Conservation (phyloP, 2,329 filamentous ascomycete genomes). For the Trichoderma cornu-damae region DNA sequence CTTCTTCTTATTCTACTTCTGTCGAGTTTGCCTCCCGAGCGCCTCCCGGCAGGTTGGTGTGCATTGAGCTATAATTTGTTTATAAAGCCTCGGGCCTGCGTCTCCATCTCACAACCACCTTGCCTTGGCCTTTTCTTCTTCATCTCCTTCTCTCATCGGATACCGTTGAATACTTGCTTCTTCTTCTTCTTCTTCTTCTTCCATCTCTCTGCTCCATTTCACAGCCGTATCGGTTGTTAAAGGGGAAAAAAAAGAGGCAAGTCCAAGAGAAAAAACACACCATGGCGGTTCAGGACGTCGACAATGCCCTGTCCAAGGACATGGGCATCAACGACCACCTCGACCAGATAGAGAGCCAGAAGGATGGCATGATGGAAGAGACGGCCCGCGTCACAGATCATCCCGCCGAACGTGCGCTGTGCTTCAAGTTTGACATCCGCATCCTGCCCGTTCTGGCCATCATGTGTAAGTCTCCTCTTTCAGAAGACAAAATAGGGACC, state of each 20-base stretch:
- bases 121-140: neutral
- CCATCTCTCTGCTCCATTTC: neutral
- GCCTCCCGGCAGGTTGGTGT: slow-evolving; percentile 6
- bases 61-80: slow-evolving; percentile 1
- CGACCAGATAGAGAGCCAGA: slow-evolving; percentile 19
- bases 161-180: no score
- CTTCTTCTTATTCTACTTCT: neutral
- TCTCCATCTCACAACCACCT: neutral
- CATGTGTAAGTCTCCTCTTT: slow-evolving; percentile 48
- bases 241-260: neutral
- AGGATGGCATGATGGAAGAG: slow-evolving; percentile 20
- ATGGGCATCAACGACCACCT: slow-evolving; percentile 13
- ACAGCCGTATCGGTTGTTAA: neutral
- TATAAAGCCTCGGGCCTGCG: slow-evolving; percentile 10
- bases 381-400: slow-evolving; percentile 33
- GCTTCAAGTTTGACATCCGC: slow-evolving; percentile 51
- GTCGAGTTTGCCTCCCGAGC: neutral
- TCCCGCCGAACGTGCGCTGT: slow-evolving; percentile 46
- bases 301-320: slow-evolving; percentile 12
- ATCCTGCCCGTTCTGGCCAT: slow-evolving; percentile 49
- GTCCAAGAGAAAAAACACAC: neutral
- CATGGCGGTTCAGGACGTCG: slow-evolving; percentile 15
- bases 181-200: neutral
- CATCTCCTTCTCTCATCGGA: no score
- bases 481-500: no score